Evolutionary conservation across 2,329 filamentous ascomycete genomes (phyloP).

Genomic region (Alternaria incomplexa): DNA sequence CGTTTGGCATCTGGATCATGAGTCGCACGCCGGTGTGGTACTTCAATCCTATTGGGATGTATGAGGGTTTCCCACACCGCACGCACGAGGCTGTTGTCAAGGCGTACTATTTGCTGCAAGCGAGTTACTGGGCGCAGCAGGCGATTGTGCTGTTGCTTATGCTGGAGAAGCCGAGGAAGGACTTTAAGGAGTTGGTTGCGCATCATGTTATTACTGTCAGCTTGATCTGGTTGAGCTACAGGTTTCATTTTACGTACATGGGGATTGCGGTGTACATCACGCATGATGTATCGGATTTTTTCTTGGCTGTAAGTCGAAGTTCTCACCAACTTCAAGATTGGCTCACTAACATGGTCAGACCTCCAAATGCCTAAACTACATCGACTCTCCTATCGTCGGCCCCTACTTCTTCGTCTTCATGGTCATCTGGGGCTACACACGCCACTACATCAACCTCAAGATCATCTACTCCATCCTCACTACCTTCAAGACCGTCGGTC

Average conservation of each 20-base stretch:
- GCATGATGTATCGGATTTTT: constrained; percentile 94
- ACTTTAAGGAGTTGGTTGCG: constrained; percentile 90
- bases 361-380: constrained; percentile 90
- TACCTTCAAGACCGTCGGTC: constrained; percentile 75
- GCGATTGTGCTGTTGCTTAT: constrained; percentile 84
- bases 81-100: constrained; percentile 84
- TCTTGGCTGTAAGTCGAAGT: constrained; percentile 74
- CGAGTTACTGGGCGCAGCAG: constrained; percentile 95
- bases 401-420: constrained; percentile 89
- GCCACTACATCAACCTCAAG: constrained; percentile 81
- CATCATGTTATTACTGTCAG: constrained; percentile 90
- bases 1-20: constrained; percentile 90
- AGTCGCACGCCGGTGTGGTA: constrained; percentile 91
- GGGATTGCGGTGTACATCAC: constrained; percentile 92
- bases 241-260: constrained; percentile 97
- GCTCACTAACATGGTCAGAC: constrained; percentile 60
- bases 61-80: constrained; percentile 83
- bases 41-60: constrained; percentile 91
- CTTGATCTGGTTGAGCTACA: constrained; percentile 85
- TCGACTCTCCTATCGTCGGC: constrained; percentile 77
- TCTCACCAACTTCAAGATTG: neutral
- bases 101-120: constrained; percentile 94
- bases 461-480: constrained; percentile 79
- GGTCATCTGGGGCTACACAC: constrained; percentile 83
- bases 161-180: constrained; percentile 91